Base-by-base conservation (phyloP, 2,329 filamentous ascomycete species). In the Alternaria longipes region DNA sequence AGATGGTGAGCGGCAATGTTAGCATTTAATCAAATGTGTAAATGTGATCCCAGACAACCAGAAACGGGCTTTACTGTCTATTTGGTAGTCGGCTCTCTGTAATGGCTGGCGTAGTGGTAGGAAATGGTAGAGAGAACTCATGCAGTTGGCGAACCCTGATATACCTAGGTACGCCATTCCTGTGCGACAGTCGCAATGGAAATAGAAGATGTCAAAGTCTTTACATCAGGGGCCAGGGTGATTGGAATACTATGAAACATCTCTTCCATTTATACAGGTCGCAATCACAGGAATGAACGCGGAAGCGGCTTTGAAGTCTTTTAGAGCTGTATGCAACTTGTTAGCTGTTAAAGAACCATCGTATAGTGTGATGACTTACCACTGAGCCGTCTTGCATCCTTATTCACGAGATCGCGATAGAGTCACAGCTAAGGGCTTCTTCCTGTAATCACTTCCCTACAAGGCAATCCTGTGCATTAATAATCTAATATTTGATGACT, bases 1-100 rank as follows among this genome's bases (percentile, higher is more conserved):
- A 20, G n/a, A 40, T n/a, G 4, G 38, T 40, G n/a, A 20, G 1
- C 38, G 8, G 9, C 8, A 40, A n/a, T 11, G 8, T 40, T 40
- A 40, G n/a, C n/a, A 40, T 40, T 2, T 11, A 1, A 11, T 18
- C 4, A 40, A 3, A 40, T 40, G 0, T 14, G 4, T 18, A 11
- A 1, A 18, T 11, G 1, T 20, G 2, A 8, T 5, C 8, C 2
- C 5, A 20, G 38, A 20, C 18, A 8, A 0, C 12, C 0, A 11
- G 6, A 2, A 20, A 8, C 1, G 4, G 11, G 8, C 4, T 20
- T 2, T 40, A 5, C 2, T 18, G 5, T 18, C 8, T 40, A 3
- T 0, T n/a, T 20, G 3, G 8, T 40, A 5, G 8, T 8, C 1
- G n/a, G n/a, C 9, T 1, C 8, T 40, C 18, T 11, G 8, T 40